Conservation (phyloP, 1,284 basidiomycete species). For the Blastosporella zonata region DNA sequence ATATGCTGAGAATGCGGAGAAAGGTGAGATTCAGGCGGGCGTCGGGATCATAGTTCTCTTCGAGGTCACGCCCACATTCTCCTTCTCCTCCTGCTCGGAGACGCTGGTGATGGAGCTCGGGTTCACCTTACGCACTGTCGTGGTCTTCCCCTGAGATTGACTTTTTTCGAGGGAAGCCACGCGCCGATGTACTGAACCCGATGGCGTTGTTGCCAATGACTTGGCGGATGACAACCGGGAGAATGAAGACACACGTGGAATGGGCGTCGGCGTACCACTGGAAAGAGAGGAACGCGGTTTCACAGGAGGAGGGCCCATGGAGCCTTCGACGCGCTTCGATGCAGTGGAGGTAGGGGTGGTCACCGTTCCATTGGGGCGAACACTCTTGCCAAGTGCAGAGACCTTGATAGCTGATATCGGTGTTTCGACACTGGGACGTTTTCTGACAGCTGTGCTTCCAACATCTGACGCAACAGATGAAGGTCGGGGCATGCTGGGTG, state of each 20-base stretch:
- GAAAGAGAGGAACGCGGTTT: slow-evolving; percentile 34
- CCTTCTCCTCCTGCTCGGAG: slow-evolving; percentile 44
- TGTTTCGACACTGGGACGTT: slow-evolving; percentile 26
- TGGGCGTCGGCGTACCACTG: slow-evolving; percentile 34
- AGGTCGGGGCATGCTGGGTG: slow-evolving; percentile 45
- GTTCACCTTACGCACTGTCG: slow-evolving; percentile 11
- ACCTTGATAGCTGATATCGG: slow-evolving; percentile 25
- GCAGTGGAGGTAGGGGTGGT: slow-evolving; percentile 18
- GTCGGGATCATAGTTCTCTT: slow-evolving; percentile 23
- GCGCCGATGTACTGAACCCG: slow-evolving; percentile 30
- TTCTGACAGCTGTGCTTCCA: slow-evolving; percentile 31
- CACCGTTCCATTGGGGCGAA: slow-evolving; percentile 39
- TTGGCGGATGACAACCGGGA: slow-evolving; percentile 33
- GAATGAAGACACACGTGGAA: slow-evolving; percentile 31
- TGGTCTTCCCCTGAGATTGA: slow-evolving; percentile 14
- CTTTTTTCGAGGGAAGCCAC: slow-evolving; percentile 27
- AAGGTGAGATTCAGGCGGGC: slow-evolving; percentile 16
- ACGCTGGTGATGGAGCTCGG: slow-evolving; percentile 31
- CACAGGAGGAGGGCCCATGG: slow-evolving; percentile 48
- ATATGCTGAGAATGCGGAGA: not conserved
- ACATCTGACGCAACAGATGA: slow-evolving; percentile 55
- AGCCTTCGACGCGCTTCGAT: slow-evolving; percentile 31
- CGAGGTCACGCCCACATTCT: slow-evolving; percentile 37
- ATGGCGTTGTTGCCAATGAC: slow-evolving; percentile 19
- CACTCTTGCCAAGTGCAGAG: slow-evolving; percentile 45